Evolutionary conservation across 2,329 filamentous ascomycete species (phyloP).

Genomic region (Epichloe aotearoae): DNA sequence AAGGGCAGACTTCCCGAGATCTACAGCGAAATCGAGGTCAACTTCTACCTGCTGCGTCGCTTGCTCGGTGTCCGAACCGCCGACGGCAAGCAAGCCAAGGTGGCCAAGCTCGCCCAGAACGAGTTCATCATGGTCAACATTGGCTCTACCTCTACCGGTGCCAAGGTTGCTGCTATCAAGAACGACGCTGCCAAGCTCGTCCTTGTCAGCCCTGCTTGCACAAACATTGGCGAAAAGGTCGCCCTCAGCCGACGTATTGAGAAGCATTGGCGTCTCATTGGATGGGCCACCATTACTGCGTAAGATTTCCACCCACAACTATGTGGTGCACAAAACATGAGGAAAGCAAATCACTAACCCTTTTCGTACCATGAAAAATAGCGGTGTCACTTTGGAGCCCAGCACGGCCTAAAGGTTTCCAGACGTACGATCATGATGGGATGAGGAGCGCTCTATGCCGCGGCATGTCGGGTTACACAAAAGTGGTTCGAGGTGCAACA

Average conservation of each 20-base stretch:
- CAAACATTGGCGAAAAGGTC: constrained; percentile 96
- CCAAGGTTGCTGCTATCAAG: constrained; percentile 94
- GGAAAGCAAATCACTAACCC: neutral
- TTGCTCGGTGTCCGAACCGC: constrained; percentile 94
- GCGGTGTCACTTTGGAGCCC: constrained; percentile 41
- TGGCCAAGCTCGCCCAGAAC: constrained; percentile 95
- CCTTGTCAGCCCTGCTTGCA: constrained; percentile 88
- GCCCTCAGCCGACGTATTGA: constrained; percentile 92
- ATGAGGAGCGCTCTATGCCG: constrained; percentile 3
- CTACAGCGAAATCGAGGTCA: constrained; percentile 96
- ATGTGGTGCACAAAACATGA: neutral
- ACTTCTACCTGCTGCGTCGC: constrained; percentile 94
- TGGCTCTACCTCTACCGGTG: constrained; percentile 90
- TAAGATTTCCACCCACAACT: constrained; percentile 25
- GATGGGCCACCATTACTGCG: constrained; percentile 72
- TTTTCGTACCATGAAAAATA: constrained; percentile 11
- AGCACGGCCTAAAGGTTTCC: constrained; percentile 26
- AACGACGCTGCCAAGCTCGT: constrained; percentile 93
- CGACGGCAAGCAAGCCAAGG: constrained; percentile 98
- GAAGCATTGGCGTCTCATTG: constrained; percentile 96
- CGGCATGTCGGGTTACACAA: neutral
- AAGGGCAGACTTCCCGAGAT: constrained; percentile 90
- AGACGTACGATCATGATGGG: constrained; percentile 3
- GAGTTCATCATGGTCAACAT: constrained; percentile 99
- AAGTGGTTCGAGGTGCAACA: neutral